A percentile compares a stretch with the other conserved stretches of the same genome.
Evolutionary conservation across 2,329 filamentous ascomycete species (phyloP).

Genomic region (Claviceps sp.): DNA sequence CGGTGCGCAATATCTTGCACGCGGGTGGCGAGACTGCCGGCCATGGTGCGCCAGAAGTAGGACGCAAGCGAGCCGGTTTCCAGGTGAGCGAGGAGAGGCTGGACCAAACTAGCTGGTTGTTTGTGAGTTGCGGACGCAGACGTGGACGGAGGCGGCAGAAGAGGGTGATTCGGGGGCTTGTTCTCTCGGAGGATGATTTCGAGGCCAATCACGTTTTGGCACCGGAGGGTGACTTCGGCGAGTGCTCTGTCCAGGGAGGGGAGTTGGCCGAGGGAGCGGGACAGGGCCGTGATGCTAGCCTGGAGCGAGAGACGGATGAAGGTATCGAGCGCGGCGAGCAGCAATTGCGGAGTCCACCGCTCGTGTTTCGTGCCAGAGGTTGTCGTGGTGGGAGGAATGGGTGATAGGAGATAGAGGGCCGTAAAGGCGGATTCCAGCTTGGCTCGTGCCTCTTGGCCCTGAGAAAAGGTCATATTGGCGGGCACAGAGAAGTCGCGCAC

Average conservation of each 20-base stretch:
- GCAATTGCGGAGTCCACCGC: conserved; percentile 51
- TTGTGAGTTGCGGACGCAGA: conserved; percentile 20
- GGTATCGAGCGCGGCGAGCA: conserved; percentile 64
- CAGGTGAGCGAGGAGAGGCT: conserved; percentile 59
- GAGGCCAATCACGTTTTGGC: conserved; percentile 83
- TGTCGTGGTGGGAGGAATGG: conserved; percentile 23
- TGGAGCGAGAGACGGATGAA: conserved; percentile 75
- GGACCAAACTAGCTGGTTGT: conserved; percentile 45
- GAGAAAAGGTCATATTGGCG: conserved; percentile 41
- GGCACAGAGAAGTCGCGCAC: conserved; percentile 70
- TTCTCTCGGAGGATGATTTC: conserved; percentile 61
- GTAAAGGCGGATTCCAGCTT: conserved; percentile 60
- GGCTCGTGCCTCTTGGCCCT: conserved; percentile 61
- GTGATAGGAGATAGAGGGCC: conserved; percentile 71
- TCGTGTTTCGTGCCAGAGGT: conserved; percentile 30
- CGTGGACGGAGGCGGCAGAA: conserved; percentile 28
- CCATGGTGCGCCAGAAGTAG: conserved; percentile 88
- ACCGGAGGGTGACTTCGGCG: conserved; percentile 66
- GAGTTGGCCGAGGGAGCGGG: conserved; percentile 64
- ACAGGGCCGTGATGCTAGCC: conserved; percentile 60
- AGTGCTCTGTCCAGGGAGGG: conserved; percentile 73
- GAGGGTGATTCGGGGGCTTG: conserved; percentile 55
- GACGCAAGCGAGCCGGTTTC: conserved; percentile 79
- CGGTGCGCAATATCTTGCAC: conserved; percentile 75
- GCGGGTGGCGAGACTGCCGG: conserved; percentile 58